A percentile compares a stretch with the other conserved stretches of the same genome.
Conservation (phyloP, 495 filamentous ascomycete genomes). For the Talaromyces borbonicus region DNA sequence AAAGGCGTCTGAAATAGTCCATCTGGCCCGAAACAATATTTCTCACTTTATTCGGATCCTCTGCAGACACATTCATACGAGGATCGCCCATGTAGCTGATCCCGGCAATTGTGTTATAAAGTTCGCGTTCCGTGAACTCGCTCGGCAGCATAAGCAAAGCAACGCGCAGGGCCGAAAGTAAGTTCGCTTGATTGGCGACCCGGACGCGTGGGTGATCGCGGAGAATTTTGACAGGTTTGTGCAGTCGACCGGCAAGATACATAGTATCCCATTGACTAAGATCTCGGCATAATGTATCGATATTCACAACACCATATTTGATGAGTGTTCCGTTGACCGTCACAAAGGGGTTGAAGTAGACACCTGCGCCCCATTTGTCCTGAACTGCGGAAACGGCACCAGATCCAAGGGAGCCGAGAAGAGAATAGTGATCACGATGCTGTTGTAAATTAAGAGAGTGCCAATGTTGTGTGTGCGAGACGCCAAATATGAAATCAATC, state of each 20-base stretch:
- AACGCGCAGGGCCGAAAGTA: constrained; percentile 81
- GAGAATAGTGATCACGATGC: constrained; percentile 88
- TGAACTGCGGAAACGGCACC: constrained; percentile 74
- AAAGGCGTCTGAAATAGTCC: constrained; percentile 80
- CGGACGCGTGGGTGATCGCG: constrained; percentile 86
- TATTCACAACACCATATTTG: constrained; percentile 94
- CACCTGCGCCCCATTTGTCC: constrained; percentile 80
- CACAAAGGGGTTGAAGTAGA: constrained; percentile 95
- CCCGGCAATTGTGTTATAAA: constrained; percentile 82
- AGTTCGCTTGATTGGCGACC: constrained; percentile 88
- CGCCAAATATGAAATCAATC: constrained; percentile 98
- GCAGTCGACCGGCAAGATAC: constrained; percentile 86
- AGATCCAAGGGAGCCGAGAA: constrained; percentile 74
- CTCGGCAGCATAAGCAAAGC: constrained; percentile 78
- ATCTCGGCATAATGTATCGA: constrained; percentile 78
- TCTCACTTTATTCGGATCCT: constrained; percentile 84
- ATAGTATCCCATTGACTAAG: constrained; percentile 83
- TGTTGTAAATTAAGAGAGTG: constrained; percentile 82
- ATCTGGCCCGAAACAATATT: constrained; percentile 93
- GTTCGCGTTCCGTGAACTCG: constrained; percentile 72
- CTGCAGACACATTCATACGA: constrained; percentile 77
- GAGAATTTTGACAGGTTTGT: constrained; percentile 96
- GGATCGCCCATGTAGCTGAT: constrained; percentile 93
- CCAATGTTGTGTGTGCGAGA: constrained; percentile 93
- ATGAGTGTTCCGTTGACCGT: constrained; percentile 93